Evolutionary conservation across 139 green algal species (phyloP), one percentile per base, ranked within the genome.

Genomic region (Chlorella sorokiniana): DNA sequence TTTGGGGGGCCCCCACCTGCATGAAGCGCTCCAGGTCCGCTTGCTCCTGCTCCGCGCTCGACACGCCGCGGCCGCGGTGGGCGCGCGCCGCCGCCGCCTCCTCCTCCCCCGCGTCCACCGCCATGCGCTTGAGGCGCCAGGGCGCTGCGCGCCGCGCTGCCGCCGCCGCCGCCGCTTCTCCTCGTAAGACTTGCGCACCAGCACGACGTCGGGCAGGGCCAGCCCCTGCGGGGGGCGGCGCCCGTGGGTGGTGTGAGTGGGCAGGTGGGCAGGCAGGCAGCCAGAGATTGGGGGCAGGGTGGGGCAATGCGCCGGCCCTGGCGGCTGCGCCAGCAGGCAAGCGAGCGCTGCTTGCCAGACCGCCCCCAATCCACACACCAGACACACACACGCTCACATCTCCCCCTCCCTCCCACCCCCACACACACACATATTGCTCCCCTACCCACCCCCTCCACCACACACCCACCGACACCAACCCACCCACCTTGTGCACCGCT

Each of bases 181-280:
- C 85, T 97, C 93, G 82, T 98, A 99, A 70, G 82, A 93, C 91
- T 98, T 99, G 40, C 90, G 86, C 64, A 97, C 95, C 52, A 99
- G 92, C 7, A 99, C 80, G 8, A 98, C 92, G 81, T 99, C 96
- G 4, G 95, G 94, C 41, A 98, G 69, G 2, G 69, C n/a, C 3
- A 89, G 81, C 33, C 92, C 93, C 77, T 89, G 91, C 76, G 25
- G 3, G n/a, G n/a, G n/a, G n/a, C n/a, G n/a, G n/a, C n/a, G n/a
- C n/a, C n/a, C n/a, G n/a, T n/a, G n/a, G n/a, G n/a, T n/a, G n/a
- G n/a, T n/a, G n/a, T n/a, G n/a, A n/a, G n/a, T n/a, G n/a, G n/a
- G n/a, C n/a, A n/a, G n/a, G n/a, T n/a, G n/a, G n/a, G n/a, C n/a
- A n/a, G n/a, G n/a, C n/a, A n/a, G n/a, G n/a, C n/a, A n/a, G n/a